Percentiles rank a stretch among this genome's conserved stretches.
Evolutionary conservation across 2,329 filamentous ascomycete species (phyloP).

Genomic region (Hansfordia pulvinata): DNA sequence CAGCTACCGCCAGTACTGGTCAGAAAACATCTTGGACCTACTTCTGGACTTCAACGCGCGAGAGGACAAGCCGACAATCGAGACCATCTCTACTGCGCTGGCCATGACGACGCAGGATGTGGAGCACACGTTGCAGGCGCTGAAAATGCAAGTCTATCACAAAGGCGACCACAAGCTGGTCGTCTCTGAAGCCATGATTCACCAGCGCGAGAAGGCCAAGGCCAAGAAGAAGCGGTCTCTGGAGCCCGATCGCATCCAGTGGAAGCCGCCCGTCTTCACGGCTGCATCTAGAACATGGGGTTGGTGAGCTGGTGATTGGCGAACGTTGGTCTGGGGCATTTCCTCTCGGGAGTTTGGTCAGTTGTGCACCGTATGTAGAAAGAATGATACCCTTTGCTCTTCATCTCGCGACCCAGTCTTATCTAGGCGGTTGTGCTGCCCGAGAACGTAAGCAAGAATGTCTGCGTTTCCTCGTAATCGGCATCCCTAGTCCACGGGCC

Average conservation of each 20-base stretch:
- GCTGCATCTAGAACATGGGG: slow-evolving; percentile 89
- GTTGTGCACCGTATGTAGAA: too few species aligned
- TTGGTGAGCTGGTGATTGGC: slow-evolving; percentile 55
- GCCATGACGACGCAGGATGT: slow-evolving; percentile 98
- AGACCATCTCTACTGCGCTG: slow-evolving; percentile 63
- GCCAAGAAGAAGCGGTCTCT: slow-evolving; percentile 65
- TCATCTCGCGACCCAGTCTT: too few species aligned
- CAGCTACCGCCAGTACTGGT: slow-evolving; percentile 96
- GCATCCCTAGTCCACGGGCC: too few species aligned
- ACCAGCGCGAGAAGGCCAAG: slow-evolving; percentile 68
- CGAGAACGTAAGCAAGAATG: too few species aligned
- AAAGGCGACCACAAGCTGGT: slow-evolving; percentile 97
- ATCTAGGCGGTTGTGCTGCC: too few species aligned
- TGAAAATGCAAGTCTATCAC: slow-evolving; percentile 91
- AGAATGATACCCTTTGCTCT: too few species aligned
- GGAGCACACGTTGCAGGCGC: slow-evolving; percentile 81
- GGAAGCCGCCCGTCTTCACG: slow-evolving; percentile 93
- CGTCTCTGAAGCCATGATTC: slow-evolving; percentile 69
- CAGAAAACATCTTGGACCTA: slow-evolving; percentile 81
- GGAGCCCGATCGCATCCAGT: slow-evolving; percentile 67
- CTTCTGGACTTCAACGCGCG: slow-evolving; percentile 59
- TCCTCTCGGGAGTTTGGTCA: slow-evolving; percentile 1
- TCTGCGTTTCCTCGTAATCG: too few species aligned
- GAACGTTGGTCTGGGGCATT: neutral
- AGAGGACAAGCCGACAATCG: slow-evolving; percentile 67